Evolutionary conservation across 768 basidiomycete genomes (phyloP).

Genomic region (Boletus speciosus): DNA sequence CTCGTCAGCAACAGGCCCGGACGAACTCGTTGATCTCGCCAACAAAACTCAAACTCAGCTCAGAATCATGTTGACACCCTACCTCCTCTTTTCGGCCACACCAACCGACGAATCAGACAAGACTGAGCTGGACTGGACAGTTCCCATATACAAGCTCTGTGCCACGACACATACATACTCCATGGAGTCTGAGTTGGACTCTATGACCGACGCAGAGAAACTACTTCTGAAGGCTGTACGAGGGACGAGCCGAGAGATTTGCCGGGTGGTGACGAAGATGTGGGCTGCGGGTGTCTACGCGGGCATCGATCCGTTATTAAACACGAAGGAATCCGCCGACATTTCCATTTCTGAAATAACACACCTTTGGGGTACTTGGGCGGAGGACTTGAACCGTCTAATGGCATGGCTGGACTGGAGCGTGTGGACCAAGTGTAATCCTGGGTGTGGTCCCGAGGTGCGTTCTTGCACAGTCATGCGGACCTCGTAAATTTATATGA

Average conservation of each 20-base stretch:
- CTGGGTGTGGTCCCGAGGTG: constrained; percentile 46
- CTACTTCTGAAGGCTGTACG: constrained; percentile 27
- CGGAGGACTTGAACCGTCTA: constrained; percentile 30
- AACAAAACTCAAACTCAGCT: constrained; percentile 22
- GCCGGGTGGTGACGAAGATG: constrained; percentile 41
- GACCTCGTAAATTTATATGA: too few species aligned
- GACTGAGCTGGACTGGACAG: constrained; percentile 23
- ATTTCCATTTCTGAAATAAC: constrained; percentile 1
- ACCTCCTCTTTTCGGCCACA: constrained; percentile 16
- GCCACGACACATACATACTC: constrained; percentile 24
- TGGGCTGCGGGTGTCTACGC: constrained; percentile 41
- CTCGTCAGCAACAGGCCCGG: neutral
- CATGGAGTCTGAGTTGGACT: neutral
- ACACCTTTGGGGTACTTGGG: constrained; percentile 32
- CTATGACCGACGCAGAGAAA: constrained; percentile 28
- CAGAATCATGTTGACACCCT: constrained; percentile 29
- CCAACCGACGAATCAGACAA: constrained; percentile 1
- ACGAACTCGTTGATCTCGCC: constrained; percentile 5
- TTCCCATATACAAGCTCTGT: constrained; percentile 30
- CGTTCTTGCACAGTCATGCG: constrained; percentile 5
- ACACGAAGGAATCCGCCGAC: neutral
- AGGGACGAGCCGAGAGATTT: constrained; percentile 43
- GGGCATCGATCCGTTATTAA: constrained; percentile 15
- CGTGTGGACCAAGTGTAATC: constrained; percentile 46
- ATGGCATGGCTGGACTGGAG: constrained; percentile 55